phyloP scores from a whole-genome alignment of 208 protist genomes.

The Porcisia deanei region DNA sequence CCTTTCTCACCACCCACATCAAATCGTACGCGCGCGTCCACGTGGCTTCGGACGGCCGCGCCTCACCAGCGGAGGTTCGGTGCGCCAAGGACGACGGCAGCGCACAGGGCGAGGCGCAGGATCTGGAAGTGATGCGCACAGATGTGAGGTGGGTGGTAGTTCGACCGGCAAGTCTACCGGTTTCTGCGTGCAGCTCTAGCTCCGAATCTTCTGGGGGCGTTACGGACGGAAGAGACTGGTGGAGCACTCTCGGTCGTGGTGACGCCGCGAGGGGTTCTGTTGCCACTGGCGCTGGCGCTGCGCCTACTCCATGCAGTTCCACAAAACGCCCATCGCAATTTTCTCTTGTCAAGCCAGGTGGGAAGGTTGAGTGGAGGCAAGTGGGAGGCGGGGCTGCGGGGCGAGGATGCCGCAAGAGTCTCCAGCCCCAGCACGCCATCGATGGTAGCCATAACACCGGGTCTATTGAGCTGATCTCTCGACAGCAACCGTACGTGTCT shows the following conservation, averaged over 20 bases:
- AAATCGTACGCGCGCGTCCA: conserved; percentile 32
- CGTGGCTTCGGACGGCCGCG: conserved; percentile 22
- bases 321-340: background rate
- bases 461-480: background rate
- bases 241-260: background rate
- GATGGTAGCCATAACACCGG: background rate
- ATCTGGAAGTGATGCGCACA: conserved; percentile 67
- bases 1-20: conserved; percentile 25
- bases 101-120: conserved; percentile 17
- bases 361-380: background rate
- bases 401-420: no score
- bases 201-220: background rate
- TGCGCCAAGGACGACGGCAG: conserved; percentile 20
- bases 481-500: background rate
- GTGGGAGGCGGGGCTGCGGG: background rate
- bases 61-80: conserved; percentile 22
- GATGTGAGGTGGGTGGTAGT: conserved; percentile 67
- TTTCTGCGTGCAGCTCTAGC: background rate
- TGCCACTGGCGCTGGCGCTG: background rate
- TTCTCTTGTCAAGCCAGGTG: background rate
- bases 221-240: background rate
- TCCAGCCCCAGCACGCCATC: background rate
- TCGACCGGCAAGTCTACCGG: background rate
- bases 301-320: background rate
- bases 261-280: background rate